phyloP scores from a whole-genome alignment of 352 stramenopile genomes.

The Phytopythium chamaehyphon region DNA sequence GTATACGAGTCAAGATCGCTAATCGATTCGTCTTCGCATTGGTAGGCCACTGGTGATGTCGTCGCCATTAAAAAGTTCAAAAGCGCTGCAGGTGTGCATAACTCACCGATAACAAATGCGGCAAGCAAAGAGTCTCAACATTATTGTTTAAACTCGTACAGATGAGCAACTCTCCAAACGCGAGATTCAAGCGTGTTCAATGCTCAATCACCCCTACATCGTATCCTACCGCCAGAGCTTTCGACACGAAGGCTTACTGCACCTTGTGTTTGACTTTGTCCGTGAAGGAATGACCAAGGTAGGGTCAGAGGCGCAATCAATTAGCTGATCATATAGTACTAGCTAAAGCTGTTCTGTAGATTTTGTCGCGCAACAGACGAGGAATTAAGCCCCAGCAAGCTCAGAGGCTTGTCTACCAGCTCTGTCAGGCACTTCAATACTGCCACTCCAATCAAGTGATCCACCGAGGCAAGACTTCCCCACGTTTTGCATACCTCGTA shows the following conservation, averaged over 20 bases:
- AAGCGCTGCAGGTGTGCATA: conserved; percentile 41
- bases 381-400: conserved; percentile 53
- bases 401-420: conserved; percentile 54
- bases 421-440: conserved; percentile 72
- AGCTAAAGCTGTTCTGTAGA: conserved; percentile 16
- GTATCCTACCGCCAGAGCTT: conserved; percentile 83
- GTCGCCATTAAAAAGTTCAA: conserved; percentile 88
- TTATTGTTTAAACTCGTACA: conserved; percentile 8
- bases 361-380: conserved; percentile 52
- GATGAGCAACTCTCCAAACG: conserved; percentile 76
- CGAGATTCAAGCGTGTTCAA: conserved; percentile 79
- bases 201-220: conserved; percentile 77
- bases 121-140: background rate
- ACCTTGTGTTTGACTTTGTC: conserved; percentile 80
- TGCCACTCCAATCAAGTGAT: conserved; percentile 80
- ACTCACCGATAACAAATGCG: background rate
- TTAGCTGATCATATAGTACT: background rate
- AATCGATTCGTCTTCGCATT: no score
- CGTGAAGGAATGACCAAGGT: conserved; percentile 72
- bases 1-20: background rate
- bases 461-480: conserved; percentile 46
- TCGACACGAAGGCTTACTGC: conserved; percentile 65
- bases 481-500: background rate
- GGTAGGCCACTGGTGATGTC: conserved; percentile 49
- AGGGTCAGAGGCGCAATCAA: background rate